Evolutionary conservation across 2,329 filamentous ascomycete species (phyloP), one percentile per base, ranked within the genome.

Genomic region (Colletotrichum sansevieriae): DNA sequence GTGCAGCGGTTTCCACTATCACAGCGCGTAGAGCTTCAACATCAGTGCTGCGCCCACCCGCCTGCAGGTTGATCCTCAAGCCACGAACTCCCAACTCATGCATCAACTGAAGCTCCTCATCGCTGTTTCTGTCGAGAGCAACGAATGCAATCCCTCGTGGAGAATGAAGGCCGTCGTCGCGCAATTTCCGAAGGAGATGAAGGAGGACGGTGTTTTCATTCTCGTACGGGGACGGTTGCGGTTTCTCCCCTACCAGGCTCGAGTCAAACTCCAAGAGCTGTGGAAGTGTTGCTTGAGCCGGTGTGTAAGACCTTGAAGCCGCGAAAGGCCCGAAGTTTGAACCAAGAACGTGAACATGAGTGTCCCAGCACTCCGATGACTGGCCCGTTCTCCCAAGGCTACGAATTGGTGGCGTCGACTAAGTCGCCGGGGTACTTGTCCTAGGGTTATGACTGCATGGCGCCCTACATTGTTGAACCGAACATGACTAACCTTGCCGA

Each of bases 171-270:
- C 52, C 54, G 2, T 29, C 18, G 5, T 59, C 20, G 9, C 22
- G 47, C 15, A 68, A 4, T 1, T 33, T 13, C 3, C 25, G 2
- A 1, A 65, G 47, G 2, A 41, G 18, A 3, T 43, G 29, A 2
- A 65, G 4, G 0, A 60, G 1, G 0, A 68, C 60, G 1, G 46
- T 47, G n/a, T 65, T 65, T 11, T 65, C 60, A 13, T 2, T 65
- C 4, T 33, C 13, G 11, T 68, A 64, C 12, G 65, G 60, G 6
- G 65, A 68, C 0, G 65, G 44, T 2, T 68, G 65, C 5, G 46
- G 37, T 5, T 35, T 12, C 1, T 12, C 7, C 13, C 25, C 29
- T 3, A 39, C 60, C 8, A 68, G 18, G 10, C 13, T 9, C 3
- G 47, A 63, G 12, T 20, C 41, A 39, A 64, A 56, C 4, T 55